Evolutionary conservation across 176 grass and related monocot genomes (phyloP).

Genomic region (Raddia distichophylla): DNA sequence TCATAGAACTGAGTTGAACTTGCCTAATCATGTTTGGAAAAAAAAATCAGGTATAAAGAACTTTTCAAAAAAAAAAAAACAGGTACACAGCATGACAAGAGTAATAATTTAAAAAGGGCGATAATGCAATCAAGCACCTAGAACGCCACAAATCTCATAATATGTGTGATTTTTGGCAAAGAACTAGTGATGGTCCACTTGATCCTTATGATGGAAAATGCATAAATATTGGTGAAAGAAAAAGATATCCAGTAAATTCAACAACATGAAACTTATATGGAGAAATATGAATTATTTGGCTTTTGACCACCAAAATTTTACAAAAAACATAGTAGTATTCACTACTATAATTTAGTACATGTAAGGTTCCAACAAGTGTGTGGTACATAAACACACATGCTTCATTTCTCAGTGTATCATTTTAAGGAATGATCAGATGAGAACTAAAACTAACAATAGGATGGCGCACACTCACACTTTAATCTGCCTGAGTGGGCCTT

Average conservation of each 20-base stretch:
- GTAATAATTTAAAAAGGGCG: conserved; percentile 21
- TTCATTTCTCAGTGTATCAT: neutral
- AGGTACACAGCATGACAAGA: conserved; percentile 32
- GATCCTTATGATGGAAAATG: neutral
- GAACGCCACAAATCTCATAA: conserved; percentile 34
- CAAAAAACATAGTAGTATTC: conserved; percentile 1
- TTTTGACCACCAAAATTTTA: conserved; percentile 8
- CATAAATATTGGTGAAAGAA: neutral
- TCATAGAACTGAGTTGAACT: conserved; percentile 30
- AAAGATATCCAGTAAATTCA: neutral
- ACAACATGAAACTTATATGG: conserved; percentile 13
- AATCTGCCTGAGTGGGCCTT: conserved; percentile 8
- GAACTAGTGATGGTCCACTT: neutral
- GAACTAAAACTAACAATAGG: neutral
- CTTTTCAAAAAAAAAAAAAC: conserved; percentile 28
- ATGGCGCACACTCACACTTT: neutral
- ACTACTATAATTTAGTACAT: neutral
- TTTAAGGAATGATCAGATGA: neutral
- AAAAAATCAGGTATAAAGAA: conserved; percentile 19
- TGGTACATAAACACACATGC: neutral
- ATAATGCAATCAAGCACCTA: conserved; percentile 29
- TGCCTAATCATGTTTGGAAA: conserved; percentile 20
- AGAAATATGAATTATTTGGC: conserved; percentile 1
- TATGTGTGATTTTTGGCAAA: conserved; percentile 30
- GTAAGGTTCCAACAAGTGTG: neutral